A percentile compares a stretch with the other conserved stretches of the same genome.
These are phyloP conservation scores for Astragalus membranaceus DNA, from an alignment of 306 rosid genomes.

Conservation along the genomic window DNA sequence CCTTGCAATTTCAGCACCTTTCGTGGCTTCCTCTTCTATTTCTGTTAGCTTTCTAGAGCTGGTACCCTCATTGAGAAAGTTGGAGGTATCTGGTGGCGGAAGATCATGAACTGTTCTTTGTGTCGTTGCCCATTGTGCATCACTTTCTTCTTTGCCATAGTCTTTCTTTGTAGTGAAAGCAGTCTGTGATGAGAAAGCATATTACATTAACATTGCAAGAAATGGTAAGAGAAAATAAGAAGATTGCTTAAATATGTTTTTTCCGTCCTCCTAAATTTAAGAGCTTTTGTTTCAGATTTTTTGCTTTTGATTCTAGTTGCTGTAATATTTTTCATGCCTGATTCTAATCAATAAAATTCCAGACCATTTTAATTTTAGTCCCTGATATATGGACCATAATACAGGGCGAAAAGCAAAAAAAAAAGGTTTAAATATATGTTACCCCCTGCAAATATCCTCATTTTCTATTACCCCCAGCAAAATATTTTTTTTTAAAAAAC, in stretches of 20 bases:
- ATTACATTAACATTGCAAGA: not conserved
- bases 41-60: constrained; percentile 82
- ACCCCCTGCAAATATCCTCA: too few relatives aligned
- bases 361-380: too few relatives aligned
- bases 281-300: too few relatives aligned
- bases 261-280: too few relatives aligned
- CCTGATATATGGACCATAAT: too few relatives aligned
- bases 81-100: constrained; percentile 61
- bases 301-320: too few relatives aligned
- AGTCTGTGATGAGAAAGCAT: constrained; percentile 42
- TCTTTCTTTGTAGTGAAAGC: constrained; percentile 95
- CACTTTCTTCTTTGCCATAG: constrained; percentile 92
- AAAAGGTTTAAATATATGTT: too few relatives aligned
- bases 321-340: too few relatives aligned
- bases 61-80: constrained; percentile 46
- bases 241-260: not conserved
- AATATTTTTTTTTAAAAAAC: too few relatives aligned
- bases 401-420: too few relatives aligned
- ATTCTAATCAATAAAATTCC: too few relatives aligned
- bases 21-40: constrained; percentile 88
- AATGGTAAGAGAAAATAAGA: not conserved
- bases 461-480: too few relatives aligned
- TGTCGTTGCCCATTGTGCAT: constrained; percentile 92
- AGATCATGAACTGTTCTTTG: constrained; percentile 92
- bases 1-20: constrained; percentile 93